Evolutionary conservation across 306 rosid species (phyloP).

Genomic region (Cicer judaicum): DNA sequence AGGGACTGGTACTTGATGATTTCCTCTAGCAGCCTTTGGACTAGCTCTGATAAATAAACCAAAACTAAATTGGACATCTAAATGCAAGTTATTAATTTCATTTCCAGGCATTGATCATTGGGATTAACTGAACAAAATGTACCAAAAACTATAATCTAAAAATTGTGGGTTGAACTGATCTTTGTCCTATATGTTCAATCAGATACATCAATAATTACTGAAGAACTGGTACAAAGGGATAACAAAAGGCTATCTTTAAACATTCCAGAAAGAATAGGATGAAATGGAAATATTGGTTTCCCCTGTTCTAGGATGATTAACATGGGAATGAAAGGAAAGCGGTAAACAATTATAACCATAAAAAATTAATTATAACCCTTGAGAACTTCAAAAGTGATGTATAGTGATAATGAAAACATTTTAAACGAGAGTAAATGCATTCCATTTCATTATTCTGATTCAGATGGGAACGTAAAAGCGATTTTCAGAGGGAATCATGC

Average conservation of each 20-base stretch:
- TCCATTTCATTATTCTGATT: slow-evolving; percentile 7
- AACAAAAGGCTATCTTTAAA: slow-evolving; percentile 9
- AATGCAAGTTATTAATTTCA: slow-evolving; percentile 14
- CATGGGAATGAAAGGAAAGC: slow-evolving; percentile 15
- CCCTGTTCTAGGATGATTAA: slow-evolving; percentile 26
- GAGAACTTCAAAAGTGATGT: background rate
- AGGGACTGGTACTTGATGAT: slow-evolving; percentile 13
- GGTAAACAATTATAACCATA: background rate
- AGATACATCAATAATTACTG: background rate
- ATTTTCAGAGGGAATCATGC: background rate
- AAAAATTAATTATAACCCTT: slow-evolving; percentile 5
- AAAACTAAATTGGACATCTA: slow-evolving; percentile 14
- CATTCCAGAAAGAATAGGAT: background rate
- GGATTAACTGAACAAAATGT: slow-evolving; percentile 26
- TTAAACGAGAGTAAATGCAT: background rate
- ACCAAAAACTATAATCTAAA: background rate
- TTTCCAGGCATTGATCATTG: slow-evolving; percentile 10
- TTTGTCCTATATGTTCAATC: slow-evolving; percentile 18
- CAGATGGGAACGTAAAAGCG: background rate
- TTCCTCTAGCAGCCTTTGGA: slow-evolving; percentile 26
- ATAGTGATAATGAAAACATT: background rate
- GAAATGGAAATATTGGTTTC: background rate
- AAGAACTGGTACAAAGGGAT: slow-evolving; percentile 6
- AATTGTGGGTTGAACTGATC: background rate
- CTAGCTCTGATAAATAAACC: background rate